Base-by-base conservation (phyloP, 257 asterid genomes). In the Linaria vulgaris region DNA sequence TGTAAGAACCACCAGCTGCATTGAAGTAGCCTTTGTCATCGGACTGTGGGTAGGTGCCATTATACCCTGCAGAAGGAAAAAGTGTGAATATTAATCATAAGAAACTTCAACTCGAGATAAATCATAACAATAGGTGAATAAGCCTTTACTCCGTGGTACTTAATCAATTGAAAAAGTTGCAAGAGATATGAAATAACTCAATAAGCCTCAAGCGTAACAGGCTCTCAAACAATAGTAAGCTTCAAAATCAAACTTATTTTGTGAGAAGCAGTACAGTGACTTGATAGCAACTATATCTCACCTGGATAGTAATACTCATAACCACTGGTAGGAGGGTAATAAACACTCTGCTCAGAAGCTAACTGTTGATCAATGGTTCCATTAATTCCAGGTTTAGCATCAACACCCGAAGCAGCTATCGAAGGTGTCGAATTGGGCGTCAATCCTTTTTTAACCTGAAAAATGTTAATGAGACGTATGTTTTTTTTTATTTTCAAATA, bases 221-320 rank as follows among this genome's bases (percentile, higher is more conserved):
- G 37, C 37, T 30, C 37, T 30, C 37, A 30, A 2, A 34, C 9
- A 34, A 34, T 34, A 34, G 41, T 34, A 34, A 34, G 10, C 41
- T 3, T 3, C 37, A 30, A 30, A 30, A 2, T 2, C 3, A 2
- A 30, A 30, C 37, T 30, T 8, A 34, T 4, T 34, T 34, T 34
- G 41, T 27, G 0, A 67, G 62, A 73, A 22, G 62, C 48, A 52
- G 48, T 57, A 14, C 8, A 70, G n/a, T n/a, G n/a, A n/a, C n/a
- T n/a, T n/a, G 6, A 27, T 27, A 27, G 6, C 4, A 27, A 27
- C 3, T 6, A 60, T 45, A 44, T 54, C 81, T 60, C 54, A 84
- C 97, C 94, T 69, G 88, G 79, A 64, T 83, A 80, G 72, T 78
- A 83, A 74, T 84, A 83, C 56, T 80, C 78, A 69, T 79, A 84